Evolutionary conservation across 2,329 filamentous ascomycete species (phyloP), one percentile per base, ranked within the genome.

Genomic region (Thelonectria discophora): DNA sequence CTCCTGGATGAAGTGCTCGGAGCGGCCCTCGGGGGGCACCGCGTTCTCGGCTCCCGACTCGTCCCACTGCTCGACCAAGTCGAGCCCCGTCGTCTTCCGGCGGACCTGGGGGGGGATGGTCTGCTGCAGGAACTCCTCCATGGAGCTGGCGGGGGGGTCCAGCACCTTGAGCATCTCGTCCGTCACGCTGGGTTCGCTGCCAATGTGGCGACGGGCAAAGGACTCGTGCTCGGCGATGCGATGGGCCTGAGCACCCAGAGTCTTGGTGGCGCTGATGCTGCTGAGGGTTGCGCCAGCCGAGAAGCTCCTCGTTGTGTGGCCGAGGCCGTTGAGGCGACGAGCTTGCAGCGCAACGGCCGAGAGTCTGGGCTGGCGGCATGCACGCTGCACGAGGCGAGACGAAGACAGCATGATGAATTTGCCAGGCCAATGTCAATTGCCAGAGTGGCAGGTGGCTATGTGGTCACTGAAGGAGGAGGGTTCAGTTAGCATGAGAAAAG

Each of bases 201-300:
- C 93, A 78, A 97, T 96, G 78, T 97, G 94, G 51, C 94, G 88
- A 62, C 91, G 86, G 53, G 91, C 85, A 74, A 97, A 97, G 58
- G 66, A 63, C 61, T 73, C 71, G 63, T 73, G 71, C 39, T 72
- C 62, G 5, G 58, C 50, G 49, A 70, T 50, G 51, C 67, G 67
- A 49, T 60, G 63, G 10, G 63, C 62, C 18, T 55, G 58, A 37
- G 43, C 54, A 42, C 59, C 45, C 40, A 57, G 39, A n/a, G 57
- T 10, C 48, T 64, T 59, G 59, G 34, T 17, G 42, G 45, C 52
- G 27, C 24, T 24, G 21, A 24, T 34, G 27, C 10, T 21, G 11
- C 17, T 46, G 52, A 56, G 58, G 15, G 58, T 40, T 7, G 47
- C 20, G 18, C 50, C 59, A 20, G 55, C 56, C 39, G 69, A 72